Base-by-base conservation (phyloP, 2,329 filamentous ascomycete species). In the Blastomyces parvus region DNA sequence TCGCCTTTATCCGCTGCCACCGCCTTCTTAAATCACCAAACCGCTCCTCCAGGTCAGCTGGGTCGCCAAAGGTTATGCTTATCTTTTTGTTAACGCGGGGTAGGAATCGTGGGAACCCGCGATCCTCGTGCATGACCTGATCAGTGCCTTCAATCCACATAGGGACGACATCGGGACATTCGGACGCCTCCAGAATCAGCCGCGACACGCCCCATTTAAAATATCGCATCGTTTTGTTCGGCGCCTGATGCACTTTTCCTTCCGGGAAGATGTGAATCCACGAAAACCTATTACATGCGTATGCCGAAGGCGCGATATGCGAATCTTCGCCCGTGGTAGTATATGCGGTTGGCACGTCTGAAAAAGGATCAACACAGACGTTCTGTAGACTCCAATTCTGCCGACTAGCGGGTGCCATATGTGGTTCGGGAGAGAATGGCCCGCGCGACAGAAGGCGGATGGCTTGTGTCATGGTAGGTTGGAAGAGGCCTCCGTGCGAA, bases 201-300 rank as follows among this genome's bases (percentile, higher is more conserved):
- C 94, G 86, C 7, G 93, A 91, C 1, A 97, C 82, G 0, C 94
- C 94, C 94, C 94, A 99, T 79, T 96, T 97, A 84, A 97, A 97
- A 78, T 99, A 99, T 38, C 94, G 88, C 81, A 97, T 87, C 8
- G 87, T 85, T 69, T 86, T 86, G 52, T 86, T 80, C 1, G 88
- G 84, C 68, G 91, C 87, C 77, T 99, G 94, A 76, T 97, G 92
- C 56, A 96, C 91, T 75, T 89, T 91, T 58, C 91, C 94, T 77
- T 99, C 94, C 14, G 94, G 94, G 75, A 97, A 97, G 62, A 97
- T 88, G 75, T 99, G 94, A 3, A 99, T 81, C 94, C 94, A 99
- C 55, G 86, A 85, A 74, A 89, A 83, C 56, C 85, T 85, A 69
- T 91, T 87, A 66, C 78, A 82, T 1, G 84, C 75, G 73, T 89